Evolutionary conservation across 495 filamentous ascomycete genomes (phyloP), one percentile per base, ranked within the genome.

Genomic region (Hyaloscypha variabilis): DNA sequence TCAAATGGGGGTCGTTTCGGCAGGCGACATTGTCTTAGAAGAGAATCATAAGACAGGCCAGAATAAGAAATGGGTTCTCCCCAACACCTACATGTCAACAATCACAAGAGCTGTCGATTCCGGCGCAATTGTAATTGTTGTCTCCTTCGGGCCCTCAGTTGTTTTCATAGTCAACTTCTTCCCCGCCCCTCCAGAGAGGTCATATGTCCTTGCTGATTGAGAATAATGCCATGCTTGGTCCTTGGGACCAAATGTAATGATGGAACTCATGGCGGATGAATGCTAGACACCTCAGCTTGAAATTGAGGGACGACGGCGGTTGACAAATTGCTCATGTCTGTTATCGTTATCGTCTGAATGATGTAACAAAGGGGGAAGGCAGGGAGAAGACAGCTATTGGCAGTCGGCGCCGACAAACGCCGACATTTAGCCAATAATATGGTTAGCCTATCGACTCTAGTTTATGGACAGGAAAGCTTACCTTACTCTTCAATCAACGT

Each of bases 81-180:
- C n/a, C n/a, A n/a, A n/a, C n/a, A n/a, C n/a, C n/a, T n/a, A n/a
- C 79, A 88, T 85, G 72, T 88, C 85, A 36, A 87, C 80, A 25
- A 88, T 79, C 1, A 87, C 73, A 1, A 88, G 73, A 6, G 82
- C 85, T 31, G 78, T 78, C 57, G 72, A 75, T 13, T 71, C 59
- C 6, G 83, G 79, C 8, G 74, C 73, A 6, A 83, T 64, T 11
- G 77, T 75, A 49, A 81, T 77, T 8, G 76, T 75, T 5, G 69
- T 69, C 4, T 52, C 50, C 2, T 60, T 34, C 36, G 68, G 51
- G 5, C 69, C 69, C 24, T 65, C 55, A 25, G 57, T 66, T 6
- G 69, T 67, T 24, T 28, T 11, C 14, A 70, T 34, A 19, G 60
- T 57, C 26, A 67, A 5, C 50, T 64, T 70, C 36, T 64, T 60